Conservation (phyloP, 2,329 filamentous ascomycete species). For the Phialemoniopsis sp. region DNA sequence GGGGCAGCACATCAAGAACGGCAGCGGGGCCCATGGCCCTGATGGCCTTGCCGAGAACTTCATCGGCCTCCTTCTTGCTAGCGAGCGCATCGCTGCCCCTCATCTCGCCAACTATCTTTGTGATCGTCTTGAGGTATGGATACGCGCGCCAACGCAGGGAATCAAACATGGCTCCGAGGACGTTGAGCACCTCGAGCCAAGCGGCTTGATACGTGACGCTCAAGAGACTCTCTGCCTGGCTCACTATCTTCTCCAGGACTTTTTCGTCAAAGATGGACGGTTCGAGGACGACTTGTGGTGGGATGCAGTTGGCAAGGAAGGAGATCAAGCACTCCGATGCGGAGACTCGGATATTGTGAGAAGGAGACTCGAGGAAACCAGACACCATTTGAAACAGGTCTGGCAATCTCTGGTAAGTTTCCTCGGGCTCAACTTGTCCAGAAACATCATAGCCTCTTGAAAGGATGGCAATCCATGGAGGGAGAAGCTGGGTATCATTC, state of each 20-base stretch:
- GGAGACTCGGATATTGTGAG: constrained; percentile 90
- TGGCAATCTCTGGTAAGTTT: constrained; percentile 88
- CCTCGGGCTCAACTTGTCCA: constrained; percentile 80
- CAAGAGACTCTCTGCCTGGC: constrained; percentile 68
- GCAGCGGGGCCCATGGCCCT: constrained; percentile 85
- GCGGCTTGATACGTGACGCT: constrained; percentile 90
- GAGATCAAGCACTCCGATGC: constrained; percentile 94
- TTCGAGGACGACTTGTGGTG: constrained; percentile 76
- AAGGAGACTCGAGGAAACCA: constrained; percentile 78
- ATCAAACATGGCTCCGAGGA: constrained; percentile 83
- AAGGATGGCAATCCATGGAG: constrained; percentile 93
- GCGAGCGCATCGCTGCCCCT: constrained; percentile 84
- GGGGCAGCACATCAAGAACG: constrained; percentile 75
- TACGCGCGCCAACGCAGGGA: constrained; percentile 79
- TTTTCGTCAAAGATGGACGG: constrained; percentile 94
- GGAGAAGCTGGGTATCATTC: constrained; percentile 90
- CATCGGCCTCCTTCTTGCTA: constrained; percentile 92
- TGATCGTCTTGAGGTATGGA: constrained; percentile 71
- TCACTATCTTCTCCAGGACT: constrained; percentile 75
- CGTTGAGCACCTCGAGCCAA: constrained; percentile 91
- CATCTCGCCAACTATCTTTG: constrained; percentile 79
- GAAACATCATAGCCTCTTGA: constrained; percentile 93
- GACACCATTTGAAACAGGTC: constrained; percentile 78
- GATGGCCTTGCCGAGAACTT: constrained; percentile 82
- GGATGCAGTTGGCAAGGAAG: constrained; percentile 86